A percentile compares a stretch with the other conserved stretches of the same genome.
phyloP scores from a whole-genome alignment of 805 yeast genomes.

The Maudiozyma barnettii region DNA sequence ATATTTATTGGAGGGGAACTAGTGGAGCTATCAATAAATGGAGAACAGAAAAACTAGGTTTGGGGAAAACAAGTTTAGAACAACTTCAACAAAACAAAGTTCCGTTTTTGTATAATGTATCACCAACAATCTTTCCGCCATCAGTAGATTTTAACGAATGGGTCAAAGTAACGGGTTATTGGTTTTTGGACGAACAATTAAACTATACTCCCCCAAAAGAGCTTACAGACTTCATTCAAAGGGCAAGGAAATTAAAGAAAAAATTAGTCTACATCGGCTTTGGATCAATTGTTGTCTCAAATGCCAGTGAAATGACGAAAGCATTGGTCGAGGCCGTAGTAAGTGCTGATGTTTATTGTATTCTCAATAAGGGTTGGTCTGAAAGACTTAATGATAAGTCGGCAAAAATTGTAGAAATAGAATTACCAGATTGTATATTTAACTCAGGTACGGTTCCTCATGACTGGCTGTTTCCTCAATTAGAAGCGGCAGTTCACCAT shows the following conservation, averaged over 20 bases:
- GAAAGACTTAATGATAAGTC: slow-evolving; percentile 46
- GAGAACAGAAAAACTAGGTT: slow-evolving; percentile 58
- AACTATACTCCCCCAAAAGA: slow-evolving; percentile 52
- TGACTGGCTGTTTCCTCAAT: slow-evolving; percentile 83
- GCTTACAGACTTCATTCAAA: slow-evolving; percentile 47
- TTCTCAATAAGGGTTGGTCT: slow-evolving; percentile 92
- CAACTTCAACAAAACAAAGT: slow-evolving; percentile 65
- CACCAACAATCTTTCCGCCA: slow-evolving; percentile 85
- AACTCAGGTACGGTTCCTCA: slow-evolving; percentile 75
- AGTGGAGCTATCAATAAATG: slow-evolving; percentile 79
- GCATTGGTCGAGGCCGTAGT: slow-evolving; percentile 73
- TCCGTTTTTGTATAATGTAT: slow-evolving; percentile 82
- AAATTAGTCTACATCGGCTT: slow-evolving; percentile 87
- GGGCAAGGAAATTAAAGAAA: slow-evolving; percentile 51
- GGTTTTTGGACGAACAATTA: slow-evolving; percentile 71
- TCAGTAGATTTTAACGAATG: slow-evolving; percentile 90
- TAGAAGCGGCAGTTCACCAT: slow-evolving; percentile 94
- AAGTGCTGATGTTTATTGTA: slow-evolving; percentile 75
- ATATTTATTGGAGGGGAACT: slow-evolving; percentile 87
- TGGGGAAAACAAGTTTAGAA: slow-evolving; percentile 63
- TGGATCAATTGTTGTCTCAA: slow-evolving; percentile 86
- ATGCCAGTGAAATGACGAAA: slow-evolving; percentile 67
- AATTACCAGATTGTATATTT: slow-evolving; percentile 57
- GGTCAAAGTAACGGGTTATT: slow-evolving; percentile 92
- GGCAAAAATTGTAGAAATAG: slow-evolving; percentile 30